Evolutionary conservation across 768 basidiomycete species (phyloP).

Genomic region (Suillus plorans): DNA sequence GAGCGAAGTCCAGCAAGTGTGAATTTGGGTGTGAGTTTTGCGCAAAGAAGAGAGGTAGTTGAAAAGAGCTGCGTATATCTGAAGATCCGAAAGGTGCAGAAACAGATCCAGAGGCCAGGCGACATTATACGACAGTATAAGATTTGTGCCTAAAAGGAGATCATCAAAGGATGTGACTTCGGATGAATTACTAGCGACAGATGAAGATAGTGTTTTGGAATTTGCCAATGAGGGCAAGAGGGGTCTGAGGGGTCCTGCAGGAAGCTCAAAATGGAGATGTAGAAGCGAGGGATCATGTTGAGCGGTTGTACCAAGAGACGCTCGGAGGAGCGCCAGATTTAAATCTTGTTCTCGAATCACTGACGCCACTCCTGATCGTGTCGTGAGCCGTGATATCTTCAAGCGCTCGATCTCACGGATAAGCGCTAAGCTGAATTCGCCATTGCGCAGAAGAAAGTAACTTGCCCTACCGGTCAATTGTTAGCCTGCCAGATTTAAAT

Average conservation of each 20-base stretch:
- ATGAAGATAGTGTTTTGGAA: slow-evolving; percentile 38
- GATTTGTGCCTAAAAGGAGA: slow-evolving; percentile 76
- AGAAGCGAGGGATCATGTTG: slow-evolving; percentile 82
- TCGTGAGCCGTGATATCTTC: slow-evolving; percentile 73
- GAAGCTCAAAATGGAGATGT: slow-evolving; percentile 72
- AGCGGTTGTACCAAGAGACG: slow-evolving; percentile 85
- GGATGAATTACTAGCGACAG: slow-evolving; percentile 33
- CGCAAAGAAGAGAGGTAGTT: slow-evolving; percentile 81
- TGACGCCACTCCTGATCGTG: slow-evolving; percentile 59
- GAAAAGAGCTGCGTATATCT: slow-evolving; percentile 75
- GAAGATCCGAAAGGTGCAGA: slow-evolving; percentile 71
- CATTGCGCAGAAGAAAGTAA: slow-evolving; percentile 87
- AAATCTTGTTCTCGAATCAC: slow-evolving; percentile 92
- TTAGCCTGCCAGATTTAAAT: slow-evolving; percentile 11
- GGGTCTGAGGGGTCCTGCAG: slow-evolving; percentile 79
- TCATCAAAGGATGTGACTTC: slow-evolving; percentile 63
- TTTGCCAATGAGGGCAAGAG: slow-evolving; percentile 70
- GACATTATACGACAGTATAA: slow-evolving; percentile 68
- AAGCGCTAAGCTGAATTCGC: slow-evolving; percentile 81
- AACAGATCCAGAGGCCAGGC: slow-evolving; percentile 91
- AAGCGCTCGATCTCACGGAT: slow-evolving; percentile 87
- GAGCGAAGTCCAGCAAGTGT: slow-evolving; percentile 81
- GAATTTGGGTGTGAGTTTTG: slow-evolving; percentile 78
- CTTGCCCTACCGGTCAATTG: slow-evolving; percentile 55
- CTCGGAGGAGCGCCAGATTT: slow-evolving; percentile 81